A percentile compares a stretch with the other conserved stretches of the same genome.
Evolutionary conservation across 768 basidiomycete genomes (phyloP).

Genomic region (Pluteus cervinus): DNA sequence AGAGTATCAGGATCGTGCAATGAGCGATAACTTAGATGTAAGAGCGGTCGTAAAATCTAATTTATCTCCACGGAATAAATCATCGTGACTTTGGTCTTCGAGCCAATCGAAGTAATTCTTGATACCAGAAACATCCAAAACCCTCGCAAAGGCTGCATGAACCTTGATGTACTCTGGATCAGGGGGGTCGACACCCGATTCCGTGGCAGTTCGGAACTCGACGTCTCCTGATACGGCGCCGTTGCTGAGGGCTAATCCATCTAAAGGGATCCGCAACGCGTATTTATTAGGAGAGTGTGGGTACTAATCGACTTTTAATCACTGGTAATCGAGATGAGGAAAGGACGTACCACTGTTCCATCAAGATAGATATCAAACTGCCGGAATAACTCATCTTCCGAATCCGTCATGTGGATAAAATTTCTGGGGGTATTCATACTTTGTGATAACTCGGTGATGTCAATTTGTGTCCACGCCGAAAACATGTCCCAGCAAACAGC

Average conservation of each 20-base stretch:
- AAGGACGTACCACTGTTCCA: constrained; percentile 1
- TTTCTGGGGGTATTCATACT: constrained; percentile 13
- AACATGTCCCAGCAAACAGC: no score
- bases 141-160: constrained; percentile 16
- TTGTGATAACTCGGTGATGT: constrained; percentile 6
- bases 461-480: constrained; percentile 11
- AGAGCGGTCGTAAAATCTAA: no score
- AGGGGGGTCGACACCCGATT: constrained; percentile 8
- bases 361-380: constrained; percentile 11
- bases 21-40: no score
- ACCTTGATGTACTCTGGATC: constrained; percentile 12
- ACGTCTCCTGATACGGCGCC: constrained; percentile 4
- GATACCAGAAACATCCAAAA: constrained; percentile 11
- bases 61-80: no score
- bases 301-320: constrained; percentile 7
- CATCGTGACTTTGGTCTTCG: no score
- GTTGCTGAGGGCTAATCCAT: neutral
- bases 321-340: neutral
- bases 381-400: constrained; percentile 5
- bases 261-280: constrained; percentile 7
- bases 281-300: constrained; percentile 12
- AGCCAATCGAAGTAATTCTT: constrained; percentile 12
- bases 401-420: constrained; percentile 11
- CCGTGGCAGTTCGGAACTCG: constrained; percentile 9
- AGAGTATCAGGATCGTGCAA: no score